Conservation (phyloP, 805 yeast species). For the Saccharomycopsis fibuligera region DNA sequence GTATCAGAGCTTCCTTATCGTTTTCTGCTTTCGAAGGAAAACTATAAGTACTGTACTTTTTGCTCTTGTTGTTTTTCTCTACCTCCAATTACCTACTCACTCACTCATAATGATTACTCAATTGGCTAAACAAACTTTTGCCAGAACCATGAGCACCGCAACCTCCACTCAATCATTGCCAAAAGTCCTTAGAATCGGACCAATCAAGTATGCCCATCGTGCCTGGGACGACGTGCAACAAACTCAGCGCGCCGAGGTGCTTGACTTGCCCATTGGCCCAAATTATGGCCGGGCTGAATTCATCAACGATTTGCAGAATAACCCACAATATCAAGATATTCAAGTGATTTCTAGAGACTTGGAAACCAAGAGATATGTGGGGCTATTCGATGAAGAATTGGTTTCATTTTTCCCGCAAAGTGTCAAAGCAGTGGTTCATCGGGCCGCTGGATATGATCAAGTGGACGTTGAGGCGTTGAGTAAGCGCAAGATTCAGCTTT, state of each 20-base stretch:
- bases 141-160: no score
- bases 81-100: no score
- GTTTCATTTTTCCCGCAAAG: slow-evolving; percentile 47
- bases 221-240: slow-evolving; percentile 57
- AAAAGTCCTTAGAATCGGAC: slow-evolving; percentile 61
- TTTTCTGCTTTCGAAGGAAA: no score
- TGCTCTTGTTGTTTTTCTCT: no score
- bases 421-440: slow-evolving; percentile 48
- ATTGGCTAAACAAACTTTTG: no score
- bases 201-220: slow-evolving; percentile 49
- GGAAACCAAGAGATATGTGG: slow-evolving; percentile 45
- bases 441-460: slow-evolving; percentile 77
- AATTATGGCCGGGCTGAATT: slow-evolving; percentile 36
- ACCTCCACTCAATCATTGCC: no score
- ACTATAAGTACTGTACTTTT: no score
- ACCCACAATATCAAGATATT: slow-evolving; percentile 27
- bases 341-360: slow-evolving; percentile 46
- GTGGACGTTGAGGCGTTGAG: slow-evolving; percentile 50
- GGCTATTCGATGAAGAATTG: slow-evolving; percentile 60
- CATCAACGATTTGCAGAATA: slow-evolving; percentile 30
- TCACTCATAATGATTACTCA: no score
- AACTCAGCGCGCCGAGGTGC: slow-evolving; percentile 42
- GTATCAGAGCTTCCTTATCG: no score
- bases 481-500: slow-evolving; percentile 50
- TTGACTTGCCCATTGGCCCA: slow-evolving; percentile 31